phyloP scores from a whole-genome alignment of 108 stramenopile species.

The Hondaea fermentalgiana region DNA sequence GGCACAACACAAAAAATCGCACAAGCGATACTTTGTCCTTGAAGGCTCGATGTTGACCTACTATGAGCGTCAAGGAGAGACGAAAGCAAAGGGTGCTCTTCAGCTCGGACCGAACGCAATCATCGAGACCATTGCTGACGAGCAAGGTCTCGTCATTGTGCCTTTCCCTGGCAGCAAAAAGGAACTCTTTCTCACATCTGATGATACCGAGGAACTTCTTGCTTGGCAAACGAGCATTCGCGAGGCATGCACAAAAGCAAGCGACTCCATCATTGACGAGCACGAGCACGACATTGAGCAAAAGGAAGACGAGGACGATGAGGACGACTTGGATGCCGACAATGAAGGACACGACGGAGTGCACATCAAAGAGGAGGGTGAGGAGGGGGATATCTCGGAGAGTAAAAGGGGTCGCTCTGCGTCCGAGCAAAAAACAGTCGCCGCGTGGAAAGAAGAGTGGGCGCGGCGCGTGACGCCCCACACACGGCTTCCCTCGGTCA shows the following conservation, averaged over 20 bases:
- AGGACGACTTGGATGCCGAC: not conserved
- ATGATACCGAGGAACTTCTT: not conserved
- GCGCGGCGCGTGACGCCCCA: not conserved
- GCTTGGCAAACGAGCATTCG: not conserved
- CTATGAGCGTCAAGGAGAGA: not conserved
- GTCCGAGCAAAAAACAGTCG: not conserved
- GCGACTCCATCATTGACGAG: not conserved
- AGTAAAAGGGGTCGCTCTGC: not conserved
- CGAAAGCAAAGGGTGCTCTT: not conserved
- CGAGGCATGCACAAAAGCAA: not conserved
- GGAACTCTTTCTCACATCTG: not conserved
- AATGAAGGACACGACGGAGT: not conserved
- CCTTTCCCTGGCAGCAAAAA: not conserved
- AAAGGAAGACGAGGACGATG: not conserved
- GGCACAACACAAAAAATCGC: not conserved
- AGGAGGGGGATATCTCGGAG: not conserved
- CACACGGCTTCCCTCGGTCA: not conserved
- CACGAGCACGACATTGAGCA: not conserved
- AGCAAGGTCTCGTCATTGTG: not conserved
- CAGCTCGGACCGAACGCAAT: not conserved
- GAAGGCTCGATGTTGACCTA: not conserved
- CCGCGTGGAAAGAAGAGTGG: not conserved
- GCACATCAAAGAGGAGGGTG: not conserved
- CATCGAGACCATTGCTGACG: not conserved
- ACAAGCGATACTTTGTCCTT: not conserved